Evolutionary conservation across 495 filamentous ascomycete genomes (phyloP).

Genomic region (Neurospora sp.): DNA sequence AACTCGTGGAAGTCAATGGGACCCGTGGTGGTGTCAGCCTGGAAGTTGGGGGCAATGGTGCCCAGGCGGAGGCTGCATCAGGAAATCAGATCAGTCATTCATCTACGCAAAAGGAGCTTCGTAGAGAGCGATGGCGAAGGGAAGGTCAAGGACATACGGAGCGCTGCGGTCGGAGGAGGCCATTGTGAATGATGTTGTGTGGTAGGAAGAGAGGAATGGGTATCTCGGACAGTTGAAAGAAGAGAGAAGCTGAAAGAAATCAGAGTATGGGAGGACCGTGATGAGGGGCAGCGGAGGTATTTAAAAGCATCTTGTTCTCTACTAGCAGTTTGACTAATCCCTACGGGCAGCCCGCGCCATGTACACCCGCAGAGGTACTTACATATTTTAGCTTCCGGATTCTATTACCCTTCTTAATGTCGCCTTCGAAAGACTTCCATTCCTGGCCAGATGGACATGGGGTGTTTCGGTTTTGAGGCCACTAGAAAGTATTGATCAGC

Average conservation of each 20-base stretch:
- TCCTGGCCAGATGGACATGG: not conserved
- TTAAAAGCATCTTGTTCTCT: constrained; percentile 4
- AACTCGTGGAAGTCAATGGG: constrained; percentile 96
- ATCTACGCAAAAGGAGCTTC: not conserved
- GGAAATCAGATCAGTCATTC: not conserved
- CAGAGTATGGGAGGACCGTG: not conserved
- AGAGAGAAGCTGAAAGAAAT: constrained; percentile 1
- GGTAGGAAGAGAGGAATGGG: constrained; percentile 1
- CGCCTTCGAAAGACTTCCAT: not conserved
- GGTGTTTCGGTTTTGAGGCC: not conserved
- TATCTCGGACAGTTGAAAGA: constrained; percentile 4
- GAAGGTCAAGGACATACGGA: constrained; percentile 33
- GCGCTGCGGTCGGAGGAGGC: constrained; percentile 33
- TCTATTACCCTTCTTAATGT: not conserved
- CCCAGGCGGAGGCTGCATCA: constrained; percentile 69
- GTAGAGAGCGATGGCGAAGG: not conserved
- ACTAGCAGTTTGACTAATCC: not conserved
- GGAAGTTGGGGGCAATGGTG: constrained; percentile 83
- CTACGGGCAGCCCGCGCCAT: not conserved
- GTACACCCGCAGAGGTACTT: not conserved
- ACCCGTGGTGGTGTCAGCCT: constrained; percentile 83
- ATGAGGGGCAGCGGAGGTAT: constrained; percentile 9
- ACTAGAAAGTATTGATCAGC: not conserved
- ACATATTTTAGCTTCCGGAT: not conserved
- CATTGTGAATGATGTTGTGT: constrained; percentile 33